A percentile compares a stretch with the other conserved stretches of the same genome.
Evolutionary conservation across 2,329 filamentous ascomycete species (phyloP).

Genomic region (Penicillium sp.): DNA sequence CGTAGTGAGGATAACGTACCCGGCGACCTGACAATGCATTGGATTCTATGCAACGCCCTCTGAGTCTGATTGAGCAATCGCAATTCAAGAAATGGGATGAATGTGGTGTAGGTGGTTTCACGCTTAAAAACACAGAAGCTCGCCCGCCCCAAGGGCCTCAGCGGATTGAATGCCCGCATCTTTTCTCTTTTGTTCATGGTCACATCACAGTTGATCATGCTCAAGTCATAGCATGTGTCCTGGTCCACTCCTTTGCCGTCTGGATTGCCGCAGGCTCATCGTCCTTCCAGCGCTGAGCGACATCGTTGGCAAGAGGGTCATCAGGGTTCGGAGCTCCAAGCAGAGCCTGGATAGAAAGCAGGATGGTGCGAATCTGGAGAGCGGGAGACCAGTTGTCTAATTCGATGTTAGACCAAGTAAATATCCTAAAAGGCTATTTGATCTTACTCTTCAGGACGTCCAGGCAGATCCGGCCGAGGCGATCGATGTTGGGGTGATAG

Average conservation of each 20-base stretch:
- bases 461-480: constrained; percentile 92
- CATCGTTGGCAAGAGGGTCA: constrained; percentile 95
- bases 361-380: constrained; percentile 93
- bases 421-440: background rate
- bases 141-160: constrained; percentile 14
- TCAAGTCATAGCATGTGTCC: constrained; percentile 67
- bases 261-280: constrained; percentile 89
- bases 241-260: constrained; percentile 90
- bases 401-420: constrained; percentile 4
- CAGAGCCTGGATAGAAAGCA: constrained; percentile 96
- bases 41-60: constrained; percentile 17
- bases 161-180: constrained; percentile 10
- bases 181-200: constrained; percentile 34
- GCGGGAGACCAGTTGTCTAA: constrained; percentile 98
- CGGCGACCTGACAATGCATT: constrained; percentile 5
- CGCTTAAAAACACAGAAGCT: constrained; percentile 11
- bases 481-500: constrained; percentile 98
- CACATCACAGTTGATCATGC: constrained; percentile 28
- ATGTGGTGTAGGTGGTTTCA: constrained; percentile 1
- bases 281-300: constrained; percentile 97
- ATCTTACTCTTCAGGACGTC: constrained; percentile 90
- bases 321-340: constrained; percentile 96
- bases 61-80: constrained; percentile 4
- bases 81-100: constrained; percentile 4
- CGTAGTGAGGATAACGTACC: too few species aligned